Conservation (phyloP, 2,329 filamentous ascomycete species). For the Colletotrichum camelliae region DNA sequence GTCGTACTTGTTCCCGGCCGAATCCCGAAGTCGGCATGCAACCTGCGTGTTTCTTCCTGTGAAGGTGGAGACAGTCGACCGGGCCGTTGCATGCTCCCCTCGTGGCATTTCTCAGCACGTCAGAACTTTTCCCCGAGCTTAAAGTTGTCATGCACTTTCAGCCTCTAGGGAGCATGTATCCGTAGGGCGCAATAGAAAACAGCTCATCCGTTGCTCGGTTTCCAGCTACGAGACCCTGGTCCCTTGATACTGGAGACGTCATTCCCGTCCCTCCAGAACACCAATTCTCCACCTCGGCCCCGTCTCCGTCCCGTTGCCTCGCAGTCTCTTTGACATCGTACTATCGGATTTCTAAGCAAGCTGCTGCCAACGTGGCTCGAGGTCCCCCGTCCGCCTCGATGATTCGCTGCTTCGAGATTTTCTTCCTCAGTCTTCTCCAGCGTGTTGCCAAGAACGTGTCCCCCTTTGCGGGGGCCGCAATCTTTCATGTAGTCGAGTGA, state of each 20-base stretch:
- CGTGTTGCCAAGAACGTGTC: background rate
- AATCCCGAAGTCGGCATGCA: background rate
- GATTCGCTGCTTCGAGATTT: background rate
- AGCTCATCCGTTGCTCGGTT: background rate
- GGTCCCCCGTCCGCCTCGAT: background rate
- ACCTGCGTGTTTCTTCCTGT: background rate
- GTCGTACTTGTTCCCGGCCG: background rate
- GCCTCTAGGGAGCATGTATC: background rate
- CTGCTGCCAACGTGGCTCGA: background rate
- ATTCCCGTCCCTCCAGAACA: background rate
- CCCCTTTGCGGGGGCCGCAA: background rate
- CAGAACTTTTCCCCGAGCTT: slow-evolving; percentile 10
- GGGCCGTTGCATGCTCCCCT: background rate
- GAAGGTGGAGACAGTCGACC: background rate
- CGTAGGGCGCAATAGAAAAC: background rate
- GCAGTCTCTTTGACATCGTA: slow-evolving; percentile 10
- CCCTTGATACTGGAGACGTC: background rate
- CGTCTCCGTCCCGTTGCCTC: slow-evolving; percentile 8
- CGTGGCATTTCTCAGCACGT: slow-evolving; percentile 19
- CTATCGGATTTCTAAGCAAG: slow-evolving; percentile 19
- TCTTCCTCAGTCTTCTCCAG: background rate
- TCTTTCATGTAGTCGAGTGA: background rate
- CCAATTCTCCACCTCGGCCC: background rate
- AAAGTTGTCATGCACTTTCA: background rate
- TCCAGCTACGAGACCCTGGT: background rate